A percentile compares a stretch with the other conserved stretches of the same genome.
Conservation (phyloP, 495 filamentous ascomycete species). For the Xylaria telfairii region DNA sequence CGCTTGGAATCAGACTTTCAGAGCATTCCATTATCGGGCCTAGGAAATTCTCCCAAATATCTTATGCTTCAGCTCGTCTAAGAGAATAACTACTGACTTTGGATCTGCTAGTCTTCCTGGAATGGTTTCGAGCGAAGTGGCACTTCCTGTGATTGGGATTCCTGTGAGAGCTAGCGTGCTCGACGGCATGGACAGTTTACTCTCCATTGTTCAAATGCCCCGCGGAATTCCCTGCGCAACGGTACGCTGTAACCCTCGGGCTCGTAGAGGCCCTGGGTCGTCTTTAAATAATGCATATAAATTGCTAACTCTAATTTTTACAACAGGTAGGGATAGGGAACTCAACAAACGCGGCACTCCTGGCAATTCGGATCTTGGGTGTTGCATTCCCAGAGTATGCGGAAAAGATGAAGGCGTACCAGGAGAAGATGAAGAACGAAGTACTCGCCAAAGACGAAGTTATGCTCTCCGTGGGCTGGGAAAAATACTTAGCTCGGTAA, state of each 20-base stretch:
- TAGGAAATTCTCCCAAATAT: background rate
- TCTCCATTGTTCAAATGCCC: slow-evolving; percentile 95
- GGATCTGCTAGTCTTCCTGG: slow-evolving; percentile 38
- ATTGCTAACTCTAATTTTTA: background rate
- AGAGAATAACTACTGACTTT: slow-evolving; percentile 10
- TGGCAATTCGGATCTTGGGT: slow-evolving; percentile 86
- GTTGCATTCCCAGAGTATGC: slow-evolving; percentile 63
- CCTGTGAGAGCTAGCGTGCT: slow-evolving; percentile 86
- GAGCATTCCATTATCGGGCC: background rate
- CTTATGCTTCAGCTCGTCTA: background rate
- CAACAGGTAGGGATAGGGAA: slow-evolving; percentile 86
- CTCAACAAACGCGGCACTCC: slow-evolving; percentile 85
- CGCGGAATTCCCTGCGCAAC: slow-evolving; percentile 52
- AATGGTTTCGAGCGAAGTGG: slow-evolving; percentile 85
- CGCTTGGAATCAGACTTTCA: background rate
- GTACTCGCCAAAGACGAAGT: slow-evolving; percentile 69
- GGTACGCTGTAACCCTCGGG: slow-evolving; percentile 4
- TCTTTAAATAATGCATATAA: background rate
- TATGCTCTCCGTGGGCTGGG: slow-evolving; percentile 71
- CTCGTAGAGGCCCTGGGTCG: background rate
- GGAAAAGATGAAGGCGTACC: slow-evolving; percentile 70
- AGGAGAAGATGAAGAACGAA: slow-evolving; percentile 65
- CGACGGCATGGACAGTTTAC: slow-evolving; percentile 87
- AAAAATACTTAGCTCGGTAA: slow-evolving; percentile 62
- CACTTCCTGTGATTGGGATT: slow-evolving; percentile 91